Base-by-base conservation (phyloP, 2,329 filamentous ascomycete genomes). In the Tolypocladium capitatum region DNA sequence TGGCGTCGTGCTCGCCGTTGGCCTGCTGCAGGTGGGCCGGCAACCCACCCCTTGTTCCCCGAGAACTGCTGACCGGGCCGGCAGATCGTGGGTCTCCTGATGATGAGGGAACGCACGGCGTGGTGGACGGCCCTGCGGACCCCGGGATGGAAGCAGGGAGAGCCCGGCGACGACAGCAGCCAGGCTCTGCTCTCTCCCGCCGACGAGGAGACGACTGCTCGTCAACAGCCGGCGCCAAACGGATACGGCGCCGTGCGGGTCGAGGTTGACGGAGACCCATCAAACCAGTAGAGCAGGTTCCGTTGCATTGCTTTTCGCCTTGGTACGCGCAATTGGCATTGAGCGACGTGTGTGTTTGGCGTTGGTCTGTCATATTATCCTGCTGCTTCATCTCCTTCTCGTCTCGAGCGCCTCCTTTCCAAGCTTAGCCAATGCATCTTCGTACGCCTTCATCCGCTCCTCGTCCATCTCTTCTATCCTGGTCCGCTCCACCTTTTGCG, bases 371-470 rank as follows among this genome's bases (percentile, higher is more conserved):
- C 14, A 13, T 48, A 41, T 47, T 42, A 34, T 34, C 31, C 18
- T 42, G 16, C 48, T 46, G 36, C 40, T 48, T 48, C 49, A 57
- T 47, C 53, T 58, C 49, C 59, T 57, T 34, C 58, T 53, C 47
- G 55, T 48, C 49, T 62, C 57, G 10, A 58, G 52, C 16, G 82
- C 83, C 56, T 85, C 81, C 48, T 74, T 71, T 45, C 78, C 78
- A 53, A 89, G 67, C 58, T 72, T 71, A 53, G 73, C 73, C 52
- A 91, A 63, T 13, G 83, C 83, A 30, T 62, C 56, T 56, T 78
- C 74, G 50, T 79, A 79, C 33, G 59, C 60, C 43, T 63, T 60
- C 10, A 77, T 60, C 49, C 68, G 68, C 43, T 67, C 68, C 54
- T 76, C 71, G 13, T 55, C 56, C 55, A 78, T 78, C 52, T 68